Conservation (phyloP, 345 rosid species). For the Arabidopsis arenosa region DNA sequence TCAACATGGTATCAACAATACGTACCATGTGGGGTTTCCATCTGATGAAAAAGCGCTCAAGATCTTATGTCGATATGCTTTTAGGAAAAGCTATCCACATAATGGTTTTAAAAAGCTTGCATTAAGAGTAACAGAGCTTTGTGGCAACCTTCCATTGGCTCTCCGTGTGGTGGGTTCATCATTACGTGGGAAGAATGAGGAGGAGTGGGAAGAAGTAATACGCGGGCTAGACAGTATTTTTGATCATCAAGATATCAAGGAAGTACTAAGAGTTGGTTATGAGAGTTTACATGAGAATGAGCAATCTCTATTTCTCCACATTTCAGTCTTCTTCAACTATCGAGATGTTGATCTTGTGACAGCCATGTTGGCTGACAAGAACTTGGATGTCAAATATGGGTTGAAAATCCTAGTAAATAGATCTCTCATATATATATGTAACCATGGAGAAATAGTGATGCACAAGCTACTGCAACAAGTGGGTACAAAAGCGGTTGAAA, state of each 20-base stretch:
- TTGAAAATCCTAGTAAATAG: constrained; percentile 15
- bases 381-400: neutral
- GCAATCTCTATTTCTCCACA: constrained; percentile 43
- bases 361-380: constrained; percentile 1
- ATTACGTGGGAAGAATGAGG: neutral
- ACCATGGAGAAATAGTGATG: neutral
- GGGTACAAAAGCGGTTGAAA: constrained; percentile 24
- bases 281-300: constrained; percentile 33
- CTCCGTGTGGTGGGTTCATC: constrained; percentile 14
- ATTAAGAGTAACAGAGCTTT: neutral
- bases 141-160: neutral
- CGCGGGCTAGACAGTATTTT: neutral
- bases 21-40: constrained; percentile 8
- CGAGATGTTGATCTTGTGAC: neutral
- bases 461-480: constrained; percentile 43
- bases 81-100: neutral
- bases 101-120: neutral
- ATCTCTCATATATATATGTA: constrained; percentile 31
- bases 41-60: neutral
- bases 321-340: constrained; percentile 45
- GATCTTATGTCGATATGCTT: constrained; percentile 20
- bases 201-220: neutral
- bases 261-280: constrained; percentile 34
- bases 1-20: neutral
- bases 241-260: constrained; percentile 20